Evolutionary conservation across 1,284 basidiomycete species (phyloP).

Genomic region (Sanghuangporus weigelae): DNA sequence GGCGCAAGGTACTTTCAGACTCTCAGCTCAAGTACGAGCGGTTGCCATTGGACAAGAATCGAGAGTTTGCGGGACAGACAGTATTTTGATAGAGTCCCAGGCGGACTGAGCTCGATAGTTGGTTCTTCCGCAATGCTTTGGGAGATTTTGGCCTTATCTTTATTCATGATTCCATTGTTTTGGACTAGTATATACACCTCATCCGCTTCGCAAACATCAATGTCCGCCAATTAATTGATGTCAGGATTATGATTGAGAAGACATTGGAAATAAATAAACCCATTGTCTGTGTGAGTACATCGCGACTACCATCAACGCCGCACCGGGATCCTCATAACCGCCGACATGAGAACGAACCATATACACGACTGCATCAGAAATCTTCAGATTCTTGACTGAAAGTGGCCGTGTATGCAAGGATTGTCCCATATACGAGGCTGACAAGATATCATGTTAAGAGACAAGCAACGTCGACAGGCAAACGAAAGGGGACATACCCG

Average conservation of each 20-base stretch:
- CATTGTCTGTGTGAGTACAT: slow-evolving; percentile 1
- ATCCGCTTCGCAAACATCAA: too few relatives aligned
- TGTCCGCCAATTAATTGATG: too few relatives aligned
- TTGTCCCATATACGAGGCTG: slow-evolving; percentile 92
- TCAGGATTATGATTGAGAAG: not conserved
- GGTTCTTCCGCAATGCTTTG: not conserved
- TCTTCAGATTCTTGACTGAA: slow-evolving; percentile 58
- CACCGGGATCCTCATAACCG: not conserved
- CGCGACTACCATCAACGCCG: not conserved
- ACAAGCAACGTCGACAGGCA: not conserved
- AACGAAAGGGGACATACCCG: slow-evolving; percentile 44
- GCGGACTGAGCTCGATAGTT: not conserved
- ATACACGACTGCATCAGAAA: slow-evolving; percentile 6
- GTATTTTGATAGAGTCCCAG: slow-evolving; percentile 13
- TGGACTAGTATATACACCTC: too few relatives aligned
- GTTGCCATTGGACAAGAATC: slow-evolving; percentile 15
- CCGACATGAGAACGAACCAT: not conserved
- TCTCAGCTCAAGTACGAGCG: slow-evolving; percentile 53
- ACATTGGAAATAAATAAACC: not conserved
- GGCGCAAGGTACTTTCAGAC: slow-evolving; percentile 64
- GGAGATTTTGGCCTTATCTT: slow-evolving; percentile 11
- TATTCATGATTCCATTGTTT: slow-evolving; percentile 1
- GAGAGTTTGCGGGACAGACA: slow-evolving; percentile 2
- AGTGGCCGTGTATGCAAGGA: slow-evolving; percentile 79
- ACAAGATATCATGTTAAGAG: slow-evolving; percentile 10